phyloP scores from a whole-genome alignment of 768 basidiomycete genomes.

The Porpolomopsis calyptriformis region DNA sequence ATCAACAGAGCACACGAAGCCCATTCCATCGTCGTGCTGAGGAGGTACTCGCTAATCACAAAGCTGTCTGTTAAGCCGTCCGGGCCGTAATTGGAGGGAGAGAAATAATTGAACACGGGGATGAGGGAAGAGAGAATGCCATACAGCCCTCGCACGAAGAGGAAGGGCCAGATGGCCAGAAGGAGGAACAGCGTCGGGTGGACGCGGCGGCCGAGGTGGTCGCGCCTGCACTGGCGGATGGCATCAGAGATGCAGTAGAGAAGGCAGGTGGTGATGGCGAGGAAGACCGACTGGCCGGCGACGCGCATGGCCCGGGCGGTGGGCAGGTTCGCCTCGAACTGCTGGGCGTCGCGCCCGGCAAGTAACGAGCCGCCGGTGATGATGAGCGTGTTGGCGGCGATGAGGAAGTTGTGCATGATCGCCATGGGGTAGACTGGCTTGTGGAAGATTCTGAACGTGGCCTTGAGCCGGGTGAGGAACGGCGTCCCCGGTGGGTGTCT shows the following conservation, averaged over 20 bases:
- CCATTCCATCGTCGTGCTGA: slow-evolving; percentile 21
- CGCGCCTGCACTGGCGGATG: slow-evolving; percentile 15
- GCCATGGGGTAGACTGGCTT: slow-evolving; percentile 20
- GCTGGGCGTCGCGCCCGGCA: slow-evolving; percentile 16
- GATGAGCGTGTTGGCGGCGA: slow-evolving; percentile 24
- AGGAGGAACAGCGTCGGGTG: slow-evolving; percentile 23
- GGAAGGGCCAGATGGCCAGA: slow-evolving; percentile 22
- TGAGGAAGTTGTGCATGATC: slow-evolving; percentile 21
- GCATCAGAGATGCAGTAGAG: slow-evolving; percentile 19
- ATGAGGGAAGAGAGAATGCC: slow-evolving; percentile 20
- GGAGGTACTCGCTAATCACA: slow-evolving; percentile 20
- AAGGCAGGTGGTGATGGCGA: slow-evolving; percentile 19
- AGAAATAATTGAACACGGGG: slow-evolving; percentile 19
- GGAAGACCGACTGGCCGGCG: slow-evolving; percentile 24
- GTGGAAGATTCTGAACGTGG: slow-evolving; percentile 18
- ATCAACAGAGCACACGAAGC: slow-evolving; percentile 16
- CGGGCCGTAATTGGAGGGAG: slow-evolving; percentile 15
- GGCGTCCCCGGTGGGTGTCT: slow-evolving; percentile 13
- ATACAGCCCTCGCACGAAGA: slow-evolving; percentile 25
- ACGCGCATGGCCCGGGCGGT: slow-evolving; percentile 23
- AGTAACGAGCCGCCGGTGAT: slow-evolving; percentile 24
- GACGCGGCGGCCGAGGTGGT: slow-evolving; percentile 8
- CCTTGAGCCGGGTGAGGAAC: slow-evolving; percentile 13
- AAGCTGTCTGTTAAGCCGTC: slow-evolving; percentile 15
- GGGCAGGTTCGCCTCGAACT: slow-evolving; percentile 9